Conservation (phyloP, 1,284 basidiomycete genomes). For the Naganishia sp. region DNA sequence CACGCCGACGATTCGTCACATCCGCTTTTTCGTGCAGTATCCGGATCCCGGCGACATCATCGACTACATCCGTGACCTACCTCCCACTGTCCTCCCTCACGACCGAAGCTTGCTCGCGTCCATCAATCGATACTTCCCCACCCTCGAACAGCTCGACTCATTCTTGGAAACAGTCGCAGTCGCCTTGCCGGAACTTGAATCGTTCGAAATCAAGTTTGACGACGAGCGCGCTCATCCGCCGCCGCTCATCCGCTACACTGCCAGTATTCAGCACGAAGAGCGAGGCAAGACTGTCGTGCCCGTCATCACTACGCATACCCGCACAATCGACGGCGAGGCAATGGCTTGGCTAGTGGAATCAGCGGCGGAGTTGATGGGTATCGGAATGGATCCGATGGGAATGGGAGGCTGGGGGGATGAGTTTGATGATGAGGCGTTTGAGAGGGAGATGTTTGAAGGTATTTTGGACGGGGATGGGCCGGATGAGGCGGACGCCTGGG, state of each 20-base stretch:
- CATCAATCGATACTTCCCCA: conserved; percentile 23
- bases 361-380: conserved; percentile 22
- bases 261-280: conserved; percentile 11
- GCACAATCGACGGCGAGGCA: conserved; percentile 10
- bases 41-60: conserved; percentile 14
- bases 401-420: background rate
- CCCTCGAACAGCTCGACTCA: conserved; percentile 14
- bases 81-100: background rate
- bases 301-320: background rate
- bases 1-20: conserved; percentile 12
- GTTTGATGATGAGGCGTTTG: conserved; percentile 2
- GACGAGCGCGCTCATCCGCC: conserved; percentile 19
- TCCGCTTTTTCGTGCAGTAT: conserved; percentile 25
- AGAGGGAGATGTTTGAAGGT: conserved; percentile 9
- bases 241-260: conserved; percentile 14
- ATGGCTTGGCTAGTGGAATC: conserved; percentile 23
- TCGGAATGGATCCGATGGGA: background rate
- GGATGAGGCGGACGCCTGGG: background rate
- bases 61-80: conserved; percentile 5
- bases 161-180: conserved; percentile 1
- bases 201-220: conserved; percentile 19
- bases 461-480: no score
- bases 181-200: conserved; percentile 9
- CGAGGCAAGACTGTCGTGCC: background rate
- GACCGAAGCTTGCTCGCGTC: conserved; percentile 5